Evolutionary conservation across 1,139 yeast species (phyloP).

Genomic region (Candida tropicalis): DNA sequence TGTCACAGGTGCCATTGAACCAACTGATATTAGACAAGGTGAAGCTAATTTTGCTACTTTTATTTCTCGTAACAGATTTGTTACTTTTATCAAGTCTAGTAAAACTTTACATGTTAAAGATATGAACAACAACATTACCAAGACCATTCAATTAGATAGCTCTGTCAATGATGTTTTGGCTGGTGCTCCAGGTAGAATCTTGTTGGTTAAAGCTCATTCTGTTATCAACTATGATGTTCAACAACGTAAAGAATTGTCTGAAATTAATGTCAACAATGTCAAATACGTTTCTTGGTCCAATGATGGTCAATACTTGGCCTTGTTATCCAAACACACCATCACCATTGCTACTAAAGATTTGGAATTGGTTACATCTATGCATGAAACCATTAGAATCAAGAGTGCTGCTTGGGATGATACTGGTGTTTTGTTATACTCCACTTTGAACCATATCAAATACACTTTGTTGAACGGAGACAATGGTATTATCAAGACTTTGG

Average conservation of each 20-base stretch:
- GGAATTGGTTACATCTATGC: slow-evolving; percentile 81
- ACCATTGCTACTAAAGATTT: slow-evolving; percentile 82
- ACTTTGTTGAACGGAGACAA: slow-evolving; percentile 90
- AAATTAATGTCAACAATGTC: slow-evolving; percentile 72
- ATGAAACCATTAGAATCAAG: slow-evolving; percentile 95
- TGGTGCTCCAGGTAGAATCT: slow-evolving; percentile 83
- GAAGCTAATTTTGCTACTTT: slow-evolving; percentile 85
- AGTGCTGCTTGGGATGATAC: slow-evolving; percentile 98
- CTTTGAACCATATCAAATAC: slow-evolving; percentile 94
- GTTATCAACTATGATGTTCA: slow-evolving; percentile 91
- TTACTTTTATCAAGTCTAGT: slow-evolving; percentile 66
- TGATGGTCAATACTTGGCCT: slow-evolving; percentile 86
- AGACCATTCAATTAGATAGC: slow-evolving; percentile 74
- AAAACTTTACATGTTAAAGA: slow-evolving; percentile 81
- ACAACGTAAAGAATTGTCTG: slow-evolving; percentile 79
- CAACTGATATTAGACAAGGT: slow-evolving; percentile 76
- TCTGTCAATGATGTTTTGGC: slow-evolving; percentile 71
- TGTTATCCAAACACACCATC: slow-evolving; percentile 89
- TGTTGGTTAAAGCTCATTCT: slow-evolving; percentile 69
- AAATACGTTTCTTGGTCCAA: slow-evolving; percentile 89
- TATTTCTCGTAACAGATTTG: slow-evolving; percentile 93
- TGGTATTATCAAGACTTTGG: slow-evolving; percentile 92
- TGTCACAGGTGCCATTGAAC: slow-evolving; percentile 90
- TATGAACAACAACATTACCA: slow-evolving; percentile 78
- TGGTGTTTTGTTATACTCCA: slow-evolving; percentile 88